These are phyloP conservation scores for Phytophthora fragariaefolia DNA, from an alignment of 352 stramenopile species.

Conservation along the genomic window DNA sequence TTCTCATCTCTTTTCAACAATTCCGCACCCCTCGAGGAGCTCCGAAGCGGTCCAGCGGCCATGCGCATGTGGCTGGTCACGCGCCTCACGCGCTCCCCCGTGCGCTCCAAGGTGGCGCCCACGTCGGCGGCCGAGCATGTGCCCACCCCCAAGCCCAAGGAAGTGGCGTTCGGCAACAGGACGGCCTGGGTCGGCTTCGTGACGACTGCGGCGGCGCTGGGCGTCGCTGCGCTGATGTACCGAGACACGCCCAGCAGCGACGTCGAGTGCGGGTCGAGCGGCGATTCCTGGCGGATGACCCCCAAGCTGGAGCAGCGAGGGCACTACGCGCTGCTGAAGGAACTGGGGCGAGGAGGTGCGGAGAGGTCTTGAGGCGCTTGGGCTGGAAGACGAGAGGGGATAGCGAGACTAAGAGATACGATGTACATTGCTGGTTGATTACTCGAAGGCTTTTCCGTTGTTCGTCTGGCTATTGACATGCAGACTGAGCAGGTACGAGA, in stretches of 20 bases:
- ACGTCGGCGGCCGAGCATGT: constrained; percentile 1
- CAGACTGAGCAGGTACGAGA: constrained; percentile 48
- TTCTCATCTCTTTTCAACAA: too few species aligned
- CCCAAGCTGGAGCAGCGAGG: constrained; percentile 36
- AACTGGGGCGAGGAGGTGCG: constrained; percentile 67
- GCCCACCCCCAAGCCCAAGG: constrained; percentile 1
- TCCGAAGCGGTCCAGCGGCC: too few species aligned
- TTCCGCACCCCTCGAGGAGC: too few species aligned
- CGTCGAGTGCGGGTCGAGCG: constrained; percentile 33
- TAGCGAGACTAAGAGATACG: too few species aligned
- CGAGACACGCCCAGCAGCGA: constrained; percentile 17
- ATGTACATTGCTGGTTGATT: constrained; percentile 7
- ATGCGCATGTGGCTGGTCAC: constrained; percentile 33
- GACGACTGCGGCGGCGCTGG: constrained; percentile 24
- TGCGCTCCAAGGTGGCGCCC: constrained; percentile 21
- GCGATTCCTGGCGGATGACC: constrained; percentile 12
- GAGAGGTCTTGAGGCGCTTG: background rate
- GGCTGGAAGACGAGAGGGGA: background rate
- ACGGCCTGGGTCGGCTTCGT: constrained; percentile 32
- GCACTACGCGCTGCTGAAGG: constrained; percentile 64
- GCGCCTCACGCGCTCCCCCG: constrained; percentile 15
- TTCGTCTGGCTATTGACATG: constrained; percentile 68
- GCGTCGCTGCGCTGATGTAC: constrained; percentile 19
- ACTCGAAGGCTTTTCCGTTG: constrained; percentile 63
- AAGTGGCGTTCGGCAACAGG: constrained; percentile 27